Percentiles rank a stretch among this genome's conserved stretches.
These are phyloP conservation scores for Torulaspora indica DNA, from an alignment of 805 yeast species.

Conservation along the genomic window DNA sequence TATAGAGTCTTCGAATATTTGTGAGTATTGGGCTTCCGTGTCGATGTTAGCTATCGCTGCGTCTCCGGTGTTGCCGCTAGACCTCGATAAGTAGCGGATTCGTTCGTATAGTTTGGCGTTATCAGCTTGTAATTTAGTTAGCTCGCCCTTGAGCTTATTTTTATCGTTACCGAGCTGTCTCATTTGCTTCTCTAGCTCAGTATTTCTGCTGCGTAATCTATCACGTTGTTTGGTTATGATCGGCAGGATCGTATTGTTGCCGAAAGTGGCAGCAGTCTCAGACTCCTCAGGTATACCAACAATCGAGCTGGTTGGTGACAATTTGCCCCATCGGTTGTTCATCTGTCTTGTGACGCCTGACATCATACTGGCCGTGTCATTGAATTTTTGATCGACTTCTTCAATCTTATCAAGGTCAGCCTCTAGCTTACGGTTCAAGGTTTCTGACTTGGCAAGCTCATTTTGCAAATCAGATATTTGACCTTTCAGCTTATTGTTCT, in stretches of 20 bases:
- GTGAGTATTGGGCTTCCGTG: slow-evolving; percentile 56
- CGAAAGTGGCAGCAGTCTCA: slow-evolving; percentile 19
- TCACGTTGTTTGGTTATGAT: slow-evolving; percentile 94
- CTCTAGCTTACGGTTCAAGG: slow-evolving; percentile 61
- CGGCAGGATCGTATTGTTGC: slow-evolving; percentile 57
- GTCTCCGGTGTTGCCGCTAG: slow-evolving; percentile 21
- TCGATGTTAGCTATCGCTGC: slow-evolving; percentile 34
- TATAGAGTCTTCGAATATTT: slow-evolving; percentile 66
- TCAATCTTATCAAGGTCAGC: slow-evolving; percentile 62
- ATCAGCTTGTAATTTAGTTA: slow-evolving; percentile 61
- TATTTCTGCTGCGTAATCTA: slow-evolving; percentile 76
- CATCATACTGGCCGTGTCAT: slow-evolving; percentile 58
- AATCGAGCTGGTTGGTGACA: slow-evolving; percentile 52
- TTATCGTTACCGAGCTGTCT: slow-evolving; percentile 52
- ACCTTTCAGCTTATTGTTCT: slow-evolving; percentile 40
- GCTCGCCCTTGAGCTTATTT: slow-evolving; percentile 59
- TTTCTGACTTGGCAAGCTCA: slow-evolving; percentile 42
- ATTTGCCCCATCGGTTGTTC: slow-evolving; percentile 30
- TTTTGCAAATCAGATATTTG: slow-evolving; percentile 35
- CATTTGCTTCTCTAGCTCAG: slow-evolving; percentile 77
- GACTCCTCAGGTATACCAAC: slow-evolving; percentile 43
- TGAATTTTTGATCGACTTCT: slow-evolving; percentile 37
- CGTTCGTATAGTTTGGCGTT: slow-evolving; percentile 77
- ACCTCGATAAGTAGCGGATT: slow-evolving; percentile 59
- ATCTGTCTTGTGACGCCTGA: slow-evolving; percentile 50